These are phyloP conservation scores for Heliamphora exappendiculata DNA, from an alignment of 148 eudicot species.

Conservation along the genomic window DNA sequence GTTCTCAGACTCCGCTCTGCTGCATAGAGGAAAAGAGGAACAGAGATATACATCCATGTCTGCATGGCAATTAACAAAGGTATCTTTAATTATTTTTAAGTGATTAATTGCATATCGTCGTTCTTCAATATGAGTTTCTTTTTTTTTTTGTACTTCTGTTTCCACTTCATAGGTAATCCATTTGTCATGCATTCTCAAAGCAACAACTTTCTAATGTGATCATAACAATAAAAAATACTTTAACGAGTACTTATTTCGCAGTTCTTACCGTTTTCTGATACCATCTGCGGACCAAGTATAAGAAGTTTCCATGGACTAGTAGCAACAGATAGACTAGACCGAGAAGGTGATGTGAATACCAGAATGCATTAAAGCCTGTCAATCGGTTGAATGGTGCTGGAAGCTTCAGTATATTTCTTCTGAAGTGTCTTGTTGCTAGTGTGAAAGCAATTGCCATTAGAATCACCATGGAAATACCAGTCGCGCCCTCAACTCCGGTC, in stretches of 20 bases:
- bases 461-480: constrained; percentile 82
- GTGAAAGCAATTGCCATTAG: constrained; percentile 72
- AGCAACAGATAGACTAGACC: constrained; percentile 68
- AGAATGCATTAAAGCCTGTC: constrained; percentile 89
- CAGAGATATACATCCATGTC: constrained; percentile 92
- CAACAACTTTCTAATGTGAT: no score
- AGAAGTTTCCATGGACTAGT: constrained; percentile 70
- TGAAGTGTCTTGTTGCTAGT: constrained; percentile 63
- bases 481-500: constrained; percentile 49
- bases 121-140: background rate
- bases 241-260: background rate
- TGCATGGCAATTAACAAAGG: constrained; percentile 26
- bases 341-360: constrained; percentile 90
- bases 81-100: background rate
- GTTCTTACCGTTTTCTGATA: constrained; percentile 69
- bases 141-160: background rate
- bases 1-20: constrained; percentile 71
- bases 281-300: constrained; percentile 70
- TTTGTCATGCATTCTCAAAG: background rate
- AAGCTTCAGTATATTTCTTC: constrained; percentile 59
- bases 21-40: constrained; percentile 61
- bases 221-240: no score
- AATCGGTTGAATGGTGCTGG: constrained; percentile 71
- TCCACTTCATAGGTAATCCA: background rate
- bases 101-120: background rate